Percentiles rank a stretch among this genome's conserved stretches.
These are phyloP conservation scores for Lactarius indigo DNA, from an alignment of 768 basidiomycete species.

Conservation along the genomic window DNA sequence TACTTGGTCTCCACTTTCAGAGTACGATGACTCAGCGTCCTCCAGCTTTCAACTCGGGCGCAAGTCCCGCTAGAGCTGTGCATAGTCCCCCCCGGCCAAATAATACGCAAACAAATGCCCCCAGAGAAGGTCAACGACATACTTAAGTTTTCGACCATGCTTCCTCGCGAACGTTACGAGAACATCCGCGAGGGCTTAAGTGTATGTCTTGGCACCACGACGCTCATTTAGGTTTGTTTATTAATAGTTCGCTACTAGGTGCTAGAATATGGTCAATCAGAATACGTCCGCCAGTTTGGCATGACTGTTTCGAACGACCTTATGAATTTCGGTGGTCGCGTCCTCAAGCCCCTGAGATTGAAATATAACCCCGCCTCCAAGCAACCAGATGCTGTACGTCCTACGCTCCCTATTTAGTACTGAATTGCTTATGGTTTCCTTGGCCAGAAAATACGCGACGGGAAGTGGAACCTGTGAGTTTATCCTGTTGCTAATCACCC, in stretches of 20 bases:
- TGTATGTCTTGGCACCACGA: constrained; percentile 32
- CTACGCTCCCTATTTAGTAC: neutral
- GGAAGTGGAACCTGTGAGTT: constrained; percentile 74
- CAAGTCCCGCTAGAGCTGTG: constrained; percentile 67
- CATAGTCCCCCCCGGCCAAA: constrained; percentile 57
- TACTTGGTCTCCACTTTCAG: neutral
- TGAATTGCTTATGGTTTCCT: neutral
- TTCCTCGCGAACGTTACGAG: constrained; percentile 50
- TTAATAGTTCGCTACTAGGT: constrained; percentile 39
- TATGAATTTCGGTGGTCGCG: constrained; percentile 53
- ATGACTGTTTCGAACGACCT: constrained; percentile 56
- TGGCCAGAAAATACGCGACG: constrained; percentile 53
- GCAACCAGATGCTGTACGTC: constrained; percentile 54
- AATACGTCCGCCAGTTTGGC: constrained; percentile 66
- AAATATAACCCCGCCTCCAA: constrained; percentile 58
- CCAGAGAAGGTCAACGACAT: constrained; percentile 59
- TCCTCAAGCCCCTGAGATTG: constrained; percentile 59
- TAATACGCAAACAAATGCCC: constrained; percentile 67
- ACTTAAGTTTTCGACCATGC: constrained; percentile 62
- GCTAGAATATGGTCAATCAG: constrained; percentile 40
- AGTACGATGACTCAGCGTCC: neutral
- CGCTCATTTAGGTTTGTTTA: no score
- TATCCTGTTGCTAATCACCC: neutral
- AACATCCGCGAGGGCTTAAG: constrained; percentile 52
- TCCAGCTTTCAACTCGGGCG: constrained; percentile 56